Evolutionary conservation across 1,139 yeast species (phyloP), one percentile per base, ranked within the genome.

Genomic region (Spencermartinsiella ligniputridi): DNA sequence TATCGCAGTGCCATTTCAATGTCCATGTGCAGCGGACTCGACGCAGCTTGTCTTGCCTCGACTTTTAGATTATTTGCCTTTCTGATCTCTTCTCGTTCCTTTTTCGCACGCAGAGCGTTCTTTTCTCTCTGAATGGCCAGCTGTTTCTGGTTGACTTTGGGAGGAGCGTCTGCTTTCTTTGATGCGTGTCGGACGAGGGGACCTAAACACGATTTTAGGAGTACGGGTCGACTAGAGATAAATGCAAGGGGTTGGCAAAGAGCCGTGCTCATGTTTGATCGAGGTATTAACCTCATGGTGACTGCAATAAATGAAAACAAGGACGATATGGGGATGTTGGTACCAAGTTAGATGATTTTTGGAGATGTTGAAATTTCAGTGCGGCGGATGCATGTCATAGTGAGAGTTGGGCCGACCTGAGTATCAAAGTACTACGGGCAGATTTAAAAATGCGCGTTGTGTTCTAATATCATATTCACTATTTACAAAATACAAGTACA

Each of bases 1-100:
- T 82, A 89, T 58, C 83, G 75, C 63, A 89, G 66, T 1, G 97
- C 97, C 17, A 70, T 66, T 11, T 86, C 78, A 11, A 87, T 73
- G 38, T 79, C 81, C 83, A 86, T 80, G 61, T 80, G 83, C 42
- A 84, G 69, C 1, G 89, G 87, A 30, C 60, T 51, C 15, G 51
- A 53, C 52, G 37, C 45, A 34, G 51, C 56, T 11, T 34, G 37
- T 33, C 50, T 47, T 17, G 56, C 57, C 35, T 57, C 61, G 30
- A 51, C 50, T 27, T 45, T 43, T 39, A 47, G 40, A n/a, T 49
- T 56, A 52, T 44, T 48, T 37, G 49, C 57, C 21, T 42, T 45
- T 30, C 51, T 45, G 5, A 54, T 51, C 37, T 55, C 61, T 19
- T 49, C 51, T 27, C 58, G 52, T 44, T 53, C 53, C 48, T 58